Evolutionary conservation across 495 filamentous ascomycete species (phyloP).

Genomic region (Chaetomium fimeti): DNA sequence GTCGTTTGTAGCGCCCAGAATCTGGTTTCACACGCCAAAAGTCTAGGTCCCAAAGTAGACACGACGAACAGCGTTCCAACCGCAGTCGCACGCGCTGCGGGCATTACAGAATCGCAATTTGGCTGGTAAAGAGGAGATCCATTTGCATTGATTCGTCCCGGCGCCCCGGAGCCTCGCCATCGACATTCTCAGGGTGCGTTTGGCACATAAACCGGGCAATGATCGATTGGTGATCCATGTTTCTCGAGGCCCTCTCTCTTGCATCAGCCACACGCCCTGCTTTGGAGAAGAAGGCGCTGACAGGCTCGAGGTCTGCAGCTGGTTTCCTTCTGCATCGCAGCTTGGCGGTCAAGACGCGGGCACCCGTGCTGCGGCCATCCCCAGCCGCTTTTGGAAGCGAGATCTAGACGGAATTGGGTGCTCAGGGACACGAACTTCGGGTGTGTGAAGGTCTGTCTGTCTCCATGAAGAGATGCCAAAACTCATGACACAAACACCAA

Average conservation of each 20-base stretch:
- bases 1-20: too few species aligned
- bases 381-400: conserved; percentile 5
- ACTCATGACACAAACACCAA: background rate
- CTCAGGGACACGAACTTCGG: background rate
- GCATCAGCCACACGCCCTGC: conserved; percentile 25
- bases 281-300: conserved; percentile 20
- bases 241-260: conserved; percentile 10
- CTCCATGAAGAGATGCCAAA: background rate
- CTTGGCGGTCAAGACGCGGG: conserved; percentile 25
- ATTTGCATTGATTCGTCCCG: conserved; percentile 23
- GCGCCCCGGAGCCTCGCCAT: conserved; percentile 27
- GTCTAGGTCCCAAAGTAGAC: conserved; percentile 1
- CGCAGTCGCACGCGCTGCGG: conserved; percentile 4
- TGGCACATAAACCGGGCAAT: conserved; percentile 29
- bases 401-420: background rate
- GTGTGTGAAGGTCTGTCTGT: background rate
- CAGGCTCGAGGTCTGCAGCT: conserved; percentile 18
- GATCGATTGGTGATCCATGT: conserved; percentile 26
- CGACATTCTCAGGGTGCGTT: conserved; percentile 21
- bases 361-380: conserved; percentile 10
- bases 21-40: conserved; percentile 23
- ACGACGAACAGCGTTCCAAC: conserved; percentile 6
- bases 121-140: background rate
- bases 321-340: conserved; percentile 14
- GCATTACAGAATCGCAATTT: conserved; percentile 10